Conservation (phyloP, 2,329 filamentous ascomycete species). For the Ceratocystiopsis brevicomis region DNA sequence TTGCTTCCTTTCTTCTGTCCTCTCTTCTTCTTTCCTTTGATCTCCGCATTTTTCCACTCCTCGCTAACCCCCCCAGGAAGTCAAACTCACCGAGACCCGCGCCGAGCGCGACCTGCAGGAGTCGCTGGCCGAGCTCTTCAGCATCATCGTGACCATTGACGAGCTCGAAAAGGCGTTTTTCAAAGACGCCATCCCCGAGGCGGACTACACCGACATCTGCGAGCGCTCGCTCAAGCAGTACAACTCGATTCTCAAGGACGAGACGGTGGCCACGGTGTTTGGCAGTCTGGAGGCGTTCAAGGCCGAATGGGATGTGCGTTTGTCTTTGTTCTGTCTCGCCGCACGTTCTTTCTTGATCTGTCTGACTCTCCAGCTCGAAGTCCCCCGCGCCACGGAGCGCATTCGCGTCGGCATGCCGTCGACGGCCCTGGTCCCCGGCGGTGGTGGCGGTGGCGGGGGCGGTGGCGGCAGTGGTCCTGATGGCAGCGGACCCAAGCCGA, state of each 20-base stretch:
- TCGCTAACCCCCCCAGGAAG: too few relatives aligned
- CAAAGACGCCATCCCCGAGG: conserved; percentile 80
- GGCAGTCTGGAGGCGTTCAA: conserved; percentile 83
- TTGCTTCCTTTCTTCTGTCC: too few relatives aligned
- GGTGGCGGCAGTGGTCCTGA: not conserved
- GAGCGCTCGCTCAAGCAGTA: conserved; percentile 89
- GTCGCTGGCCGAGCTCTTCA: conserved; percentile 91
- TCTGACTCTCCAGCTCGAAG: conserved; percentile 50
- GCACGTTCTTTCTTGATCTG: not conserved
- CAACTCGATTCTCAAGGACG: conserved; percentile 80
- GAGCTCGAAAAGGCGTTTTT: conserved; percentile 93
- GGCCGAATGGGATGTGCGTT: conserved; percentile 65
- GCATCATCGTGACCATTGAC: conserved; percentile 88
- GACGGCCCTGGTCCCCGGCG: conserved; percentile 42
- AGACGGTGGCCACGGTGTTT: conserved; percentile 77
- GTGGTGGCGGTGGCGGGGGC: conserved; percentile 22
- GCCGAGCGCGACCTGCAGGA: conserved; percentile 88
- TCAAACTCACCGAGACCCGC: conserved; percentile 72
- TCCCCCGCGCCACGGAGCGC: conserved; percentile 80
- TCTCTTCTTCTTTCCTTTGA: too few relatives aligned
- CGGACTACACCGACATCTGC: conserved; percentile 92
- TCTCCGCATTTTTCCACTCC: too few relatives aligned
- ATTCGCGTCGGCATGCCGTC: conserved; percentile 83
- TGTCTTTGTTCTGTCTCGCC: conserved; percentile 13
- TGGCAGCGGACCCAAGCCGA: conserved; percentile 35